Evolutionary conservation across 2,329 filamentous ascomycete species (phyloP), one percentile per base, ranked within the genome.

Genomic region (Orbilia brochopaga): DNA sequence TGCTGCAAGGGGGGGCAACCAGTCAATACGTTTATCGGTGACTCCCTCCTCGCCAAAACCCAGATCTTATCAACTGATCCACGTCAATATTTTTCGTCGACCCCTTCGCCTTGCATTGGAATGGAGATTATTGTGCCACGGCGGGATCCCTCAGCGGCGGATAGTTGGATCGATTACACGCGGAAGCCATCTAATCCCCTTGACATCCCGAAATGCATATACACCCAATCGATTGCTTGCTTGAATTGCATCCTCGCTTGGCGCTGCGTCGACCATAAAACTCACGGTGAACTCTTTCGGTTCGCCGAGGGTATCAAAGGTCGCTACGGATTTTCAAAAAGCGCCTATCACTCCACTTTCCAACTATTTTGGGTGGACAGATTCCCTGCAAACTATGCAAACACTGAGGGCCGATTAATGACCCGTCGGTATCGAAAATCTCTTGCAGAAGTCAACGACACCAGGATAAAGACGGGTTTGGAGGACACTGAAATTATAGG

Each of bases 211-310:
- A 65, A 57, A 37, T 60, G 67, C 30, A 40, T 72, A 2, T 53
- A 57, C 42, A 42, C 56, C 19, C 60, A 60, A 2, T 13, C 55
- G 8, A 50, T 72, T 27, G 44, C 67, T 3, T 72, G 67, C n/a
- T 40, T 65, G 5, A 72, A 72, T 23, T 72, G 67, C 24, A 52
- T 72, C 15, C 30, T 72, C 2, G 42, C 67, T 13, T 72, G 67
- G 67, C 27, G 67, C 19, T 60, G 30, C 23, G 52, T 72, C 4
- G 40, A 50, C 3, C 59, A 72, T 27, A 46, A 56, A 7, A 72
- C 44, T 2, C 55, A 72, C 23, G 60, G 56, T 4, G 60, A 72
- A 8, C 60, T 72, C n/a, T 72, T 65, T 19, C 56, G 67, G 10
- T 72, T 72, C 46, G 67, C 60, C 2, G 60, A 61, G 5, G 50